phyloP scores from a whole-genome alignment of 352 stramenopile species.

The Globisporangium irregulare region DNA sequence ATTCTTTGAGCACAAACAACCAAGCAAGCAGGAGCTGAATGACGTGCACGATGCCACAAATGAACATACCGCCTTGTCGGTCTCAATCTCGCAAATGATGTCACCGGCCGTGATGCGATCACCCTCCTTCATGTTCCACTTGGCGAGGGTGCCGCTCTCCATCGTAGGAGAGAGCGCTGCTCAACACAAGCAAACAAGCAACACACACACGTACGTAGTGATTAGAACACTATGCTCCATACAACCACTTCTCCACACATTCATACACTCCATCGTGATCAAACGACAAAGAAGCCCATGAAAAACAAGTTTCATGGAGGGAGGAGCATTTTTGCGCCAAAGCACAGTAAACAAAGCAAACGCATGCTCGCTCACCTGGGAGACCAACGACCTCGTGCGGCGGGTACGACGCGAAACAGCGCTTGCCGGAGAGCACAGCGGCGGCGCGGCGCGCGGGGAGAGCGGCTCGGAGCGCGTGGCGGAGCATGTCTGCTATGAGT shows the following conservation, averaged over 20 bases:
- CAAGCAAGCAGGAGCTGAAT: not conserved
- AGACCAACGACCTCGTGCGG: conserved; percentile 77
- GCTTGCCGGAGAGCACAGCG: conserved; percentile 26
- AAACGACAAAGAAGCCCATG: not conserved
- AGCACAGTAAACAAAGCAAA: not conserved
- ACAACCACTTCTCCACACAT: not conserved
- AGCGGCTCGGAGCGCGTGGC: conserved; percentile 51
- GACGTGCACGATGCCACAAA: not conserved
- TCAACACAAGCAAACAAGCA: not conserved
- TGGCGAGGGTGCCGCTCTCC: conserved; percentile 94
- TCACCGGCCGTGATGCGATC: conserved; percentile 92
- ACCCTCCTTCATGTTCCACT: conserved; percentile 94
- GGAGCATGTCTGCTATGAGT: conserved; percentile 47
- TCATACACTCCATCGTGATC: not conserved
- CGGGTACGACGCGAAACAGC: conserved; percentile 71
- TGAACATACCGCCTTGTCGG: conserved; percentile 94
- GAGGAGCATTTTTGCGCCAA: not conserved
- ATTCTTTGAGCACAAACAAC: not conserved
- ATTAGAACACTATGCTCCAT: not conserved
- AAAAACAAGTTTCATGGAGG: not conserved
- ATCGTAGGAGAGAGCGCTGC: conserved; percentile 96
- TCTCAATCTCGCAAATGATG: conserved; percentile 97
- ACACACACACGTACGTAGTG: not conserved
- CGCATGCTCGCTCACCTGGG: conserved; percentile 39
- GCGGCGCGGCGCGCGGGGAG: conserved; percentile 37